Conservation (phyloP, 2,329 filamentous ascomycete genomes). For the Verticillium zaregamsianum region DNA sequence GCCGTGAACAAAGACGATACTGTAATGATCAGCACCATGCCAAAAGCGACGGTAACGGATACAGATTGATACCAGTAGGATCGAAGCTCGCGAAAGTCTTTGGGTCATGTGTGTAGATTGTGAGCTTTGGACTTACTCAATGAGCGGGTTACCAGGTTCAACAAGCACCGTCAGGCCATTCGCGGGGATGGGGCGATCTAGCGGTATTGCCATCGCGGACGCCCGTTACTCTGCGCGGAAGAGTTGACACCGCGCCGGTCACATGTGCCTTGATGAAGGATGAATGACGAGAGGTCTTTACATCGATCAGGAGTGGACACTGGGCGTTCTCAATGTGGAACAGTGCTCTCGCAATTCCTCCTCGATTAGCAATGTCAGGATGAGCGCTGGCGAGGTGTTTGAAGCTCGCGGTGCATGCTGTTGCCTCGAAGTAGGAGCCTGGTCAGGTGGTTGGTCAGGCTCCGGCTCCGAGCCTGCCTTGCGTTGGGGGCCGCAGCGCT, state of each 20-base stretch:
- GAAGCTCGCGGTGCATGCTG: neutral
- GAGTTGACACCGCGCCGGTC: too few species aligned
- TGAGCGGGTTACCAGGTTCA: neutral
- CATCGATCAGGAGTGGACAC: too few species aligned
- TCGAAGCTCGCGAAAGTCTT: too few species aligned
- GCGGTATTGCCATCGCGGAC: neutral
- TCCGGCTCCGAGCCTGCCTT: neutral
- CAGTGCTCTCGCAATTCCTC: too few species aligned
- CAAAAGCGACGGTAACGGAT: neutral
- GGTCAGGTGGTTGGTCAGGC: neutral
- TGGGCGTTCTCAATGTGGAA: too few species aligned
- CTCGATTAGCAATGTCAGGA: neutral
- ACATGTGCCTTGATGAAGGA: too few species aligned
- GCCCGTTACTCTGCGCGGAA: too few species aligned
- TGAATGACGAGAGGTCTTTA: too few species aligned
- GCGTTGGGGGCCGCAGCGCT: neutral
- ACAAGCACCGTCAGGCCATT: neutral
- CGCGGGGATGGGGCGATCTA: neutral
- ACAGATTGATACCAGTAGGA: too few species aligned
- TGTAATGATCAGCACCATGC: neutral
- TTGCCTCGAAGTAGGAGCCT: neutral
- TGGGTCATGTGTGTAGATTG: too few species aligned
- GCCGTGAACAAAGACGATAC: conserved; percentile 17
- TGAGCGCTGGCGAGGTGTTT: neutral
- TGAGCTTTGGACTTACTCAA: neutral